A percentile compares a stretch with the other conserved stretches of the same genome.
Conservation (phyloP, 139 green algal species). For the Diplosphaera chodatii region DNA sequence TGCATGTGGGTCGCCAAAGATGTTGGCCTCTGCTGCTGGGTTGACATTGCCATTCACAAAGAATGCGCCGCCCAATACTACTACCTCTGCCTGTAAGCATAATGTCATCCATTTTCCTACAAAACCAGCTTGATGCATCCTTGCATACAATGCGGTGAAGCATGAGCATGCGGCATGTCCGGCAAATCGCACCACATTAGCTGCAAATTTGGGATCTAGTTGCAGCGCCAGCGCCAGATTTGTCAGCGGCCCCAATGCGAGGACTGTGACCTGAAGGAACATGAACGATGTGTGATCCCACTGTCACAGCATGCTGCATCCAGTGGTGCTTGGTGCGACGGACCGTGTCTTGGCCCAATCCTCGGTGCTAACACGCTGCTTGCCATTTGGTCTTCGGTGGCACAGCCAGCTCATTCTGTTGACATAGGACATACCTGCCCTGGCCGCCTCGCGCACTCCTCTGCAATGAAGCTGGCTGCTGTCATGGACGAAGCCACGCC, state of each 20-base stretch:
- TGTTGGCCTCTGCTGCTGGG: slow-evolving; percentile 72
- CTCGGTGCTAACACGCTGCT: too few species aligned
- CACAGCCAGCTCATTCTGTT: too few species aligned
- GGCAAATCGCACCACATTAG: slow-evolving; percentile 59
- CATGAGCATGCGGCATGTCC: too few species aligned
- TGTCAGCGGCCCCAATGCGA: slow-evolving; percentile 78
- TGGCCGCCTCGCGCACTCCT: slow-evolving; percentile 36
- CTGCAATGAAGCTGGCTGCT: slow-evolving; percentile 74
- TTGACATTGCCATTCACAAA: slow-evolving; percentile 81
- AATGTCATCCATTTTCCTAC: too few species aligned
- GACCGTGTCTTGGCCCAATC: too few species aligned
- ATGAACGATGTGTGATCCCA: background rate
- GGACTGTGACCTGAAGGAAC: slow-evolving; percentile 46
- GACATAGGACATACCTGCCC: slow-evolving; percentile 12
- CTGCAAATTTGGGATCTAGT: slow-evolving; percentile 42
- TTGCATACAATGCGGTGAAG: too few species aligned
- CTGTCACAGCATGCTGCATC: too few species aligned
- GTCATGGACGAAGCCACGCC: slow-evolving; percentile 14
- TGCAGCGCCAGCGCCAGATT: slow-evolving; percentile 80
- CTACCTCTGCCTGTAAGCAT: slow-evolving; percentile 48
- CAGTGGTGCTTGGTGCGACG: too few species aligned
- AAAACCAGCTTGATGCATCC: too few species aligned
- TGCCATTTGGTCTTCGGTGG: too few species aligned
- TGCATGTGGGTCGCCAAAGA: slow-evolving; percentile 66
- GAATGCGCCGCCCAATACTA: slow-evolving; percentile 79